Percentiles rank a stretch among this genome's conserved stretches.
Conservation (phyloP, 2,329 filamentous ascomycete genomes). For the Ophiostoma novo-ulmi region DNA sequence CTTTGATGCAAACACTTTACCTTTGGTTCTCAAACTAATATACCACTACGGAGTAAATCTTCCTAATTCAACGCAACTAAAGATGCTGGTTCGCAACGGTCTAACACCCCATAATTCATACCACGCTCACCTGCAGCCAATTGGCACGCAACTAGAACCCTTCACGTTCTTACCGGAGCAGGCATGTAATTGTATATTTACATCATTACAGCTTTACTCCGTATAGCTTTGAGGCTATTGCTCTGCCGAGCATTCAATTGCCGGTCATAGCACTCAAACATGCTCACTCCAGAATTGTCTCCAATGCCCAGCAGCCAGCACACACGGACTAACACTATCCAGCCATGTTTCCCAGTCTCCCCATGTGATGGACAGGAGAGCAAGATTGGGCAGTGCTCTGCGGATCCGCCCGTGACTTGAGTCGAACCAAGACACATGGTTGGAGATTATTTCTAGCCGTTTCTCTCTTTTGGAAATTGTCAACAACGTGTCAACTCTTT, state of each 20-base stretch:
- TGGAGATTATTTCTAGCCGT: neutral
- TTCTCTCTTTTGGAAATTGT: neutral
- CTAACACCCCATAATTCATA: neutral
- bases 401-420: conserved; percentile 4
- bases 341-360: conserved; percentile 2
- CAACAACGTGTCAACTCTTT: neutral
- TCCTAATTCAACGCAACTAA: neutral
- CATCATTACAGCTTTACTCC: neutral
- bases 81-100: neutral
- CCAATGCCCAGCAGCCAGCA: conserved; percentile 3
- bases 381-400: neutral
- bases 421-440: neutral
- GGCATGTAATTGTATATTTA: neutral
- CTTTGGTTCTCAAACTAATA: neutral
- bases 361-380: conserved; percentile 4
- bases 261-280: neutral
- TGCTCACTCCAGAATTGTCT: neutral
- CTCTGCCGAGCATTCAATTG: neutral
- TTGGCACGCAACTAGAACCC: neutral
- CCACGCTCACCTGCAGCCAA: conserved; percentile 5
- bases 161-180: neutral
- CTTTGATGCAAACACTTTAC: neutral
- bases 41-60: neutral
- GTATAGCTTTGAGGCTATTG: neutral
- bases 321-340: neutral